A percentile compares a stretch with the other conserved stretches of the same genome.
Evolutionary conservation across 164 flowering plant genomes (phyloP).

Genomic region (Dillenia turbinata): DNA sequence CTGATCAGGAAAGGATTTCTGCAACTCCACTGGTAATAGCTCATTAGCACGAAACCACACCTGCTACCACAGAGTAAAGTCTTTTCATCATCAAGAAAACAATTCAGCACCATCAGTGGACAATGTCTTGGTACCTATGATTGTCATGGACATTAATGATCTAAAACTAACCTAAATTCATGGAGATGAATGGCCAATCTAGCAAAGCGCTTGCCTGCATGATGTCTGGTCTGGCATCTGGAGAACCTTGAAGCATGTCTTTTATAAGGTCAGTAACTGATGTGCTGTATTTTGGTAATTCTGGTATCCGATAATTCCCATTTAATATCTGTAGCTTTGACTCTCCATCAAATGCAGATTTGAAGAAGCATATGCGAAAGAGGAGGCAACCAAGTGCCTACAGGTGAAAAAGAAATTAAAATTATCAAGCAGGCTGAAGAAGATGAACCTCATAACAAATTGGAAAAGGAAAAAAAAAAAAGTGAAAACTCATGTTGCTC

Average conservation of each 20-base stretch:
- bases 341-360: slow-evolving; percentile 97
- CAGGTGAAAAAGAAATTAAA: slow-evolving; percentile 8
- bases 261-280: slow-evolving; percentile 58
- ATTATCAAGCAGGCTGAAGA: background rate
- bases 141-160: slow-evolving; percentile 38
- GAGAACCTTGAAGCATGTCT: slow-evolving; percentile 92
- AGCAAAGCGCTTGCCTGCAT: slow-evolving; percentile 99
- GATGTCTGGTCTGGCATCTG: slow-evolving; percentile 95
- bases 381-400: slow-evolving; percentile 99
- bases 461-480: background rate
- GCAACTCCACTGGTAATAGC: slow-evolving; percentile 55
- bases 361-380: slow-evolving; percentile 85
- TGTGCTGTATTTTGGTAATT: slow-evolving; percentile 74
- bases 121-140: slow-evolving; percentile 21
- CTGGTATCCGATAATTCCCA: slow-evolving; percentile 97
- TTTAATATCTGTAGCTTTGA: slow-evolving; percentile 95
- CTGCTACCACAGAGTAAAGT: slow-evolving; percentile 38
- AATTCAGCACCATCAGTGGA: slow-evolving; percentile 2
- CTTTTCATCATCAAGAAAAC: slow-evolving; percentile 26
- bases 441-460: background rate
- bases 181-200: slow-evolving; percentile 94
- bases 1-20: slow-evolving; percentile 88
- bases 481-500: background rate
- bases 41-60: slow-evolving; percentile 99
- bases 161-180: slow-evolving; percentile 96